These are phyloP conservation scores for Aphanocladium album DNA, from an alignment of 2,329 filamentous ascomycete genomes.

Conservation along the genomic window DNA sequence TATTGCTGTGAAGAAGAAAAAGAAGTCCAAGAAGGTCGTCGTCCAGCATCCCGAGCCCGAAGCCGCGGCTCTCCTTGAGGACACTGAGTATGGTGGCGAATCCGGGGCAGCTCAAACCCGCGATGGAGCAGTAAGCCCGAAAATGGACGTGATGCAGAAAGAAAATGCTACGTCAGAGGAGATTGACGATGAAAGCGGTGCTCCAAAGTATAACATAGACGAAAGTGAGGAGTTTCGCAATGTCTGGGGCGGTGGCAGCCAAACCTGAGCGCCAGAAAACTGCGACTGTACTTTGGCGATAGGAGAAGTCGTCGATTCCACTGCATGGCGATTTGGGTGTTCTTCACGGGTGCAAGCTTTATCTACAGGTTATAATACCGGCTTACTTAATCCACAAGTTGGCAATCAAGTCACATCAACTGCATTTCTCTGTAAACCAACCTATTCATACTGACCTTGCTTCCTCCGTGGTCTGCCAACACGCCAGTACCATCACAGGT, in stretches of 20 bases:
- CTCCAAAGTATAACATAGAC: slow-evolving; percentile 26
- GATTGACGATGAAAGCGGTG: slow-evolving; percentile 12
- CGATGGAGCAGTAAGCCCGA: slow-evolving; percentile 20
- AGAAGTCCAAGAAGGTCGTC: slow-evolving; percentile 29
- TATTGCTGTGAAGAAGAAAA: slow-evolving; percentile 35
- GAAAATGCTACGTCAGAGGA: slow-evolving; percentile 11
- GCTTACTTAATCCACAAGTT: not conserved
- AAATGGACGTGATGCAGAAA: not conserved
- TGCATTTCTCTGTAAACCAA: not conserved
- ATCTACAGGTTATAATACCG: not conserved
- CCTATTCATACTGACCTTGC: too few species aligned
- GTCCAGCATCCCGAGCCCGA: slow-evolving; percentile 31
- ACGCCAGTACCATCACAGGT: too few species aligned
- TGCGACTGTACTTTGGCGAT: not conserved
- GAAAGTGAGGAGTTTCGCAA: slow-evolving; percentile 42
- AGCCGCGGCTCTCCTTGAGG: slow-evolving; percentile 20
- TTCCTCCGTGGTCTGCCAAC: too few species aligned
- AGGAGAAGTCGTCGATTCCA: not conserved
- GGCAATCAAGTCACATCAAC: not conserved
- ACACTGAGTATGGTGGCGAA: slow-evolving; percentile 17
- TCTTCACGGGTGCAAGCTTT: not conserved
- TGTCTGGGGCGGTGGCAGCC: slow-evolving; percentile 33
- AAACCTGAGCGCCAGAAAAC: not conserved
- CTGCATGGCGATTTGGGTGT: slow-evolving; percentile 22
- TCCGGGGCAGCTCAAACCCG: slow-evolving; percentile 10